Evolutionary conservation across 441 rosid genomes (phyloP).

Genomic region (Melastoma candidum): DNA sequence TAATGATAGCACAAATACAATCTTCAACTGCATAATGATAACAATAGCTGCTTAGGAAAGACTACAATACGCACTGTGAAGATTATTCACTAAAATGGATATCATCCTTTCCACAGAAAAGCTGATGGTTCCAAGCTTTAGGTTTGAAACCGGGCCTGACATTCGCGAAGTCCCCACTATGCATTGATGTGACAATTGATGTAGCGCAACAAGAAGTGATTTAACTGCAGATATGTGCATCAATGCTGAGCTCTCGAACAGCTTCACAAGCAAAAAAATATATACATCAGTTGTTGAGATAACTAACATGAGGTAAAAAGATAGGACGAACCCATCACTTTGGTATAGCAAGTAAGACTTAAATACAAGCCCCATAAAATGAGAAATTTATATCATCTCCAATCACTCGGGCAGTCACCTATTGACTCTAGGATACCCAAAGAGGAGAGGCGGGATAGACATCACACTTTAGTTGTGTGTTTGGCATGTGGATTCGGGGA

Average conservation of each 20-base stretch:
- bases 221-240: slow-evolving; percentile 96
- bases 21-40: not conserved
- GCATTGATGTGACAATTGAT: slow-evolving; percentile 79
- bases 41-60: not conserved
- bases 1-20: too few species aligned
- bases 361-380: too few species aligned
- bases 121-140: slow-evolving; percentile 72
- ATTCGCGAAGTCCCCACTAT: slow-evolving; percentile 65
- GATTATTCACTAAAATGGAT: slow-evolving; percentile 88
- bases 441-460: too few species aligned
- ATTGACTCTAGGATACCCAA: too few species aligned
- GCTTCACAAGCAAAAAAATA: slow-evolving; percentile 43
- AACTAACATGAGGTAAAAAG: too few species aligned
- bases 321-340: too few species aligned
- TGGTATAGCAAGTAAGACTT: too few species aligned
- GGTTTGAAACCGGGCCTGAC: slow-evolving; percentile 67
- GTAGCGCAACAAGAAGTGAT: slow-evolving; percentile 89
- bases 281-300: not conserved
- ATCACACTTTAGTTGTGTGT: too few species aligned
- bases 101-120: slow-evolving; percentile 97
- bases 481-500: too few species aligned
- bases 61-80: slow-evolving; percentile 65
- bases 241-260: slow-evolving; percentile 97
- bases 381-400: too few species aligned
- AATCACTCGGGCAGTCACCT: too few species aligned